Percentiles rank a stretch among this genome's conserved stretches.
phyloP scores from a whole-genome alignment of 345 rosid species.

The Noccaea bulbosa region DNA sequence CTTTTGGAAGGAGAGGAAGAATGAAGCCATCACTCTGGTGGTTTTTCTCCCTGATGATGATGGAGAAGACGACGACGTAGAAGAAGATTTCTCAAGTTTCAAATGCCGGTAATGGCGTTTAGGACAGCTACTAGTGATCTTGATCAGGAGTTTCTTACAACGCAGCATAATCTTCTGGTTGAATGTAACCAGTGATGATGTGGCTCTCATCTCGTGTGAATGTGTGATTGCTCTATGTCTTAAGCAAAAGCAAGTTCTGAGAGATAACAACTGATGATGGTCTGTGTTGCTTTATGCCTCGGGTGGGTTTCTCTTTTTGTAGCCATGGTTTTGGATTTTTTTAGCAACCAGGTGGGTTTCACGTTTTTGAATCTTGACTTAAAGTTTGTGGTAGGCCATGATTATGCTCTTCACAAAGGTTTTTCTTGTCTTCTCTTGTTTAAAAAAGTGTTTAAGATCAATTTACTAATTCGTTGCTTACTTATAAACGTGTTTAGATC shows the following conservation, averaged over 20 bases:
- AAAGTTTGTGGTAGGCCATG: slow-evolving; percentile 34
- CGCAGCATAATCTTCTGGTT: slow-evolving; percentile 28
- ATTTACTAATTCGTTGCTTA: background rate
- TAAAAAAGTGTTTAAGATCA: background rate
- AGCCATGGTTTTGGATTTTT: slow-evolving; percentile 6
- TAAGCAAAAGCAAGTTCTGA: slow-evolving; percentile 1
- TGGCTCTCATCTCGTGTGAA: slow-evolving; percentile 34
- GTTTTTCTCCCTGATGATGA: slow-evolving; percentile 27
- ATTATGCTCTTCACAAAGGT: slow-evolving; percentile 17
- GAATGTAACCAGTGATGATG: slow-evolving; percentile 23
- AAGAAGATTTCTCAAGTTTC: slow-evolving; percentile 29
- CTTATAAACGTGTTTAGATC: too few relatives aligned
- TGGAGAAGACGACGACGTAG: background rate
- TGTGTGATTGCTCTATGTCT: background rate
- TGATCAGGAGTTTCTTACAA: slow-evolving; percentile 34
- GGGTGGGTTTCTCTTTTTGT: slow-evolving; percentile 27
- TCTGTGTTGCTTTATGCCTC: slow-evolving; percentile 17
- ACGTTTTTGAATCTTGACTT: slow-evolving; percentile 15
- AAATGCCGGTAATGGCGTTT: slow-evolving; percentile 32
- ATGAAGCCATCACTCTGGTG: slow-evolving; percentile 29
- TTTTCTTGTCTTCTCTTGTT: slow-evolving; percentile 1
- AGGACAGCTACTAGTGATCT: slow-evolving; percentile 33
- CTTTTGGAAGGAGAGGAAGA: slow-evolving; percentile 42
- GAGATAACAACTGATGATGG: slow-evolving; percentile 4
- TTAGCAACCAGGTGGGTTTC: slow-evolving; percentile 28